phyloP scores from a whole-genome alignment of 805 yeast genomes.

The Candida manassasensis region DNA sequence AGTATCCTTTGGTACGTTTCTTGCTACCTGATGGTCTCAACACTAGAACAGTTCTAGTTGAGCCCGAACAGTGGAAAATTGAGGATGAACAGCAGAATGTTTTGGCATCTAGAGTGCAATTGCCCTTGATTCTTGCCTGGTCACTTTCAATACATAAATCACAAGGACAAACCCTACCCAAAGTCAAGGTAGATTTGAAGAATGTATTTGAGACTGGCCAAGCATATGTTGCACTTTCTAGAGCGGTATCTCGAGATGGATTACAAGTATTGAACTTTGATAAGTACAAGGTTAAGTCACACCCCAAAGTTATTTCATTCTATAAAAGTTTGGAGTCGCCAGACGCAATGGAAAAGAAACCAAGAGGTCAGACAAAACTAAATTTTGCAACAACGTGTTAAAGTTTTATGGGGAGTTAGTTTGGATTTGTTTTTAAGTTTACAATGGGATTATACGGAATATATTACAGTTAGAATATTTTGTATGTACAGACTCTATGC shows the following conservation, averaged over 20 bases:
- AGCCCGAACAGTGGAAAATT: slow-evolving; percentile 76
- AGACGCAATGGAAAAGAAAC: slow-evolving; percentile 11
- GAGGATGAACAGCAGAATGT: slow-evolving; percentile 70
- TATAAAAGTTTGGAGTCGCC: slow-evolving; percentile 48
- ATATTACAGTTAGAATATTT: slow-evolving; percentile 1
- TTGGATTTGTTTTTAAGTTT: not conserved
- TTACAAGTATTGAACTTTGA: slow-evolving; percentile 76
- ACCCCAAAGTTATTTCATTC: slow-evolving; percentile 65
- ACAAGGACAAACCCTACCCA: slow-evolving; percentile 81
- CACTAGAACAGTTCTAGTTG: slow-evolving; percentile 69
- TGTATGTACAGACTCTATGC: not conserved
- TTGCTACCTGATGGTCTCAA: slow-evolving; percentile 61
- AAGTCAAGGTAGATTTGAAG: slow-evolving; percentile 83
- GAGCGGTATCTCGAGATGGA: slow-evolving; percentile 82
- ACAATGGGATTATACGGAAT: slow-evolving; percentile 2
- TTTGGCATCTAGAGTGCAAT: slow-evolving; percentile 67
- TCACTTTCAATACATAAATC: slow-evolving; percentile 93
- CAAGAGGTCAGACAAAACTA: slow-evolving; percentile 4
- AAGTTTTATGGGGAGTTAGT: not conserved
- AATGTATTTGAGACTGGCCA: slow-evolving; percentile 87
- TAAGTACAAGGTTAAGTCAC: slow-evolving; percentile 59
- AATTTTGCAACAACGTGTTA: not conserved
- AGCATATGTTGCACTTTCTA: slow-evolving; percentile 90
- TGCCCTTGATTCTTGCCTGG: slow-evolving; percentile 94
- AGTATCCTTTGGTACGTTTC: slow-evolving; percentile 76